Evolutionary conservation across 441 rosid species (phyloP).

Genomic region (California macrophylla): DNA sequence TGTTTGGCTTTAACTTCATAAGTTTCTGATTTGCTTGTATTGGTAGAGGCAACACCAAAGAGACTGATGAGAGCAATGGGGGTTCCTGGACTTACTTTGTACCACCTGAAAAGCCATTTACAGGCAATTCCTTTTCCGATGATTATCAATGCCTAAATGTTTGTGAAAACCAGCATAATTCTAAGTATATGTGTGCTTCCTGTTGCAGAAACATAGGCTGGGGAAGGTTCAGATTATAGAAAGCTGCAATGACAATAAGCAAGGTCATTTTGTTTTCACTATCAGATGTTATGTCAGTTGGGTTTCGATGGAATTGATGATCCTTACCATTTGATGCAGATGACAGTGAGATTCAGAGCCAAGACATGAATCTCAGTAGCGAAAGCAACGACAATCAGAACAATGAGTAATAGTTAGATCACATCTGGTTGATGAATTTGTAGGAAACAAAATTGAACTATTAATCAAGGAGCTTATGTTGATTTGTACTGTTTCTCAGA

Average conservation of each 20-base stretch:
- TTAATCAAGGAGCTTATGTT: constrained; percentile 4
- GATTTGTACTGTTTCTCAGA: constrained; percentile 31
- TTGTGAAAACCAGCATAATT: constrained; percentile 4
- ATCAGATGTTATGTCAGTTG: not conserved
- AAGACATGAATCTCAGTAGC: not conserved
- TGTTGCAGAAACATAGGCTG: constrained; percentile 73
- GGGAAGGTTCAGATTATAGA: constrained; percentile 60
- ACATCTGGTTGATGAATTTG: constrained; percentile 11
- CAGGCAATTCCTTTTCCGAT: constrained; percentile 37
- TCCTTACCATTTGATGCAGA: constrained; percentile 35
- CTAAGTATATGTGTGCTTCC: constrained; percentile 14
- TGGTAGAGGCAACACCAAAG: constrained; percentile 88
- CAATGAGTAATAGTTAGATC: constrained; percentile 45
- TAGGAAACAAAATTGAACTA: constrained; percentile 3
- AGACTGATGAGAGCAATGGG: constrained; percentile 77
- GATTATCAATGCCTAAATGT: constrained; percentile 5
- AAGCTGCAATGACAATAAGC: constrained; percentile 33
- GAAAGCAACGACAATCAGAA: constrained; percentile 22
- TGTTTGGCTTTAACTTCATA: not conserved
- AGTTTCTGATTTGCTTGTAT: not conserved
- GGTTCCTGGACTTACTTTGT: constrained; percentile 80
- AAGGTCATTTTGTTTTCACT: constrained; percentile 33
- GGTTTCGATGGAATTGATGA: not conserved
- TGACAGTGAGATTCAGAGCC: constrained; percentile 42
- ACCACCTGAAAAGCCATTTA: constrained; percentile 97